Evolutionary conservation across 257 asterid genomes (phyloP), one percentile per base, ranked within the genome.

Genomic region (Rauvolfia tetraphylla): DNA sequence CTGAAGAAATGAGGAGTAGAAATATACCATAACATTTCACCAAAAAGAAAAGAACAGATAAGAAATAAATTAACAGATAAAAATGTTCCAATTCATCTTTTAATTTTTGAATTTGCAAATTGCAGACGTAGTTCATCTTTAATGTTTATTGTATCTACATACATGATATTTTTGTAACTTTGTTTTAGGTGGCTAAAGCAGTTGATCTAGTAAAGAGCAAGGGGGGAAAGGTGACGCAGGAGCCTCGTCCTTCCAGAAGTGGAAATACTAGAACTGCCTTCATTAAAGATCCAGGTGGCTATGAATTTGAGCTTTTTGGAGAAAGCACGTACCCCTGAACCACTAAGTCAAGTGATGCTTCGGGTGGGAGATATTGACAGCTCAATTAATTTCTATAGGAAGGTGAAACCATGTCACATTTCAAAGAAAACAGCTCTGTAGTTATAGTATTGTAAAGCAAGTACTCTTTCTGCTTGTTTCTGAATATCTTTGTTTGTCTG

Each of bases 351-450:
- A 75, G 86, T 87, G 76, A 87, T 87, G 89, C 89, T 87, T 75
- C 85, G 84, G 73, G 91, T 87, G 23, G 89, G 86, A 56, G 88
- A 87, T 79, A 89, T 87, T 76, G 85, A 85, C 75, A 85, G 87
- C 53, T 80, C 91, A 15, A 75, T 87, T 41, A 77, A 84, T 78
- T 87, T 87, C 83, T 82, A 87, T 59, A 80, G 41, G 74, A 87
- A 78, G 87, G 91, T 87, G 68, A 75, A 51, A 48, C 59, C 7
- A 17, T 23, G 12, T 69, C 65, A 7, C 14, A 25, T 77, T 15
- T 67, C 10, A 33, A 62, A 62, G 42, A n/a, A 34, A 36, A 20
- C 9, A 66, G 48, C n/a, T 65, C 70, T 36, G 3, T 22, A 8
- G 31, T 38, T 66, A 38, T 42, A 66, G 20, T 27, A 66, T 18